These are phyloP conservation scores for Sistotremastrum niveocremeum DNA, from an alignment of 768 basidiomycete genomes.

Conservation along the genomic window DNA sequence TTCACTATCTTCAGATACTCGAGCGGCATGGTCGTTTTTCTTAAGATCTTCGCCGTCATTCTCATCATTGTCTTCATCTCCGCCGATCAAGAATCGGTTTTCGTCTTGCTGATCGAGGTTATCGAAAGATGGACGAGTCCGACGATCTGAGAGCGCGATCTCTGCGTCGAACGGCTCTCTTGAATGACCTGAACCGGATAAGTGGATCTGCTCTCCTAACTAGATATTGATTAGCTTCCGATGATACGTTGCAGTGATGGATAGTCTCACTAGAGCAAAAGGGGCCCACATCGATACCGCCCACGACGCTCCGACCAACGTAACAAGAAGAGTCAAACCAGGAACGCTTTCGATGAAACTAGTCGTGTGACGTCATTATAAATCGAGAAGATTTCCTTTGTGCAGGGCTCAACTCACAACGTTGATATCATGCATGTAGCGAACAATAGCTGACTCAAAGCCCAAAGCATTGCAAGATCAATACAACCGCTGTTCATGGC, in stretches of 20 bases:
- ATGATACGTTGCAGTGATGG: not conserved
- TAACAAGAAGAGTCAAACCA: slow-evolving; percentile 64
- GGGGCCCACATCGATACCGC: slow-evolving; percentile 89
- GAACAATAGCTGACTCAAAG: slow-evolving; percentile 60
- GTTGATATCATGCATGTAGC: slow-evolving; percentile 68
- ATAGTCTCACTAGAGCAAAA: slow-evolving; percentile 58
- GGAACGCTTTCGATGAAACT: slow-evolving; percentile 61
- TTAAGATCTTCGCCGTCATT: not conserved
- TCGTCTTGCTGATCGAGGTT: not conserved
- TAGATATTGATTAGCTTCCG: not conserved
- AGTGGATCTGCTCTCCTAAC: not conserved
- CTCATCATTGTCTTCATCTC: slow-evolving; percentile 2
- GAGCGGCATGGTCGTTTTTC: not conserved
- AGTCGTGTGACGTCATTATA: not conserved
- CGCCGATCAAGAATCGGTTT: not conserved
- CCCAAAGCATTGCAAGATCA: slow-evolving; percentile 67
- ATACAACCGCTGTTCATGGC: slow-evolving; percentile 13
- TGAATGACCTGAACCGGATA: not conserved
- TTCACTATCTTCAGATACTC: not conserved
- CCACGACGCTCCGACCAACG: slow-evolving; percentile 82
- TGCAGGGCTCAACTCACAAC: slow-evolving; percentile 43
- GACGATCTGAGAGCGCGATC: not conserved
- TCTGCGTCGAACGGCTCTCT: not conserved
- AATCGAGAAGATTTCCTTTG: slow-evolving; percentile 1
- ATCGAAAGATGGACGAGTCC: not conserved